These are phyloP conservation scores for Claviceps maximensis DNA, from an alignment of 2,329 filamentous ascomycete species.

Conservation along the genomic window DNA sequence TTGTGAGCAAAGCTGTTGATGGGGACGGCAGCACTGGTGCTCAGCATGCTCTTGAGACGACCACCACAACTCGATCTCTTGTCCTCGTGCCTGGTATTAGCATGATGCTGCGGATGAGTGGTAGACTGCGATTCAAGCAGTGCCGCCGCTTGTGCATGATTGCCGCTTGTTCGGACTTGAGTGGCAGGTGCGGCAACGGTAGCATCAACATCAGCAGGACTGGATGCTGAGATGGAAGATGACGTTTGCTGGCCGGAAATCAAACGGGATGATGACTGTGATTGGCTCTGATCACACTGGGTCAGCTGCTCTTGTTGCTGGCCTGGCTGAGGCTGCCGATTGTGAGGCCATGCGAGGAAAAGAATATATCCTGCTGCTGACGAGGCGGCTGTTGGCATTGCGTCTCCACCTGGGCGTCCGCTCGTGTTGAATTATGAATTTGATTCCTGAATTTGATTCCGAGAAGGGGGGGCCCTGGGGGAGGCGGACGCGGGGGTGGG, in stretches of 20 bases:
- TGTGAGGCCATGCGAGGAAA: neutral
- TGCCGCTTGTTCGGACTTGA: neutral
- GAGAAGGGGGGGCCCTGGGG: slow-evolving; percentile 6
- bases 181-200: slow-evolving; percentile 17
- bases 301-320: slow-evolving; percentile 5
- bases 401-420: neutral
- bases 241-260: slow-evolving; percentile 7
- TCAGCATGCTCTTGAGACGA: slow-evolving; percentile 16
- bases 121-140: neutral
- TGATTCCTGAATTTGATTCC: neutral
- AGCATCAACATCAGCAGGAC: slow-evolving; percentile 18
- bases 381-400: neutral
- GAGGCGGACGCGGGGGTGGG: no score
- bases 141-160: neutral
- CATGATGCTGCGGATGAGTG: neutral
- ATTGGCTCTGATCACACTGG: slow-evolving; percentile 5
- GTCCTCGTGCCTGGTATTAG: neutral
- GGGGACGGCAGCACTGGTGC: slow-evolving; percentile 46
- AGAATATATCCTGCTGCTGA: neutral
- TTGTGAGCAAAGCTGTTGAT: slow-evolving; percentile 74
- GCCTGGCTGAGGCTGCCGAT: neutral
- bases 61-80: slow-evolving; percentile 16
- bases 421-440: neutral
- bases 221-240: slow-evolving; percentile 18
- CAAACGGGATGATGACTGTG: neutral